A percentile compares a stretch with the other conserved stretches of the same genome.
Conservation (phyloP, 768 basidiomycete species). For the Coprinopsis cinerea region DNA sequence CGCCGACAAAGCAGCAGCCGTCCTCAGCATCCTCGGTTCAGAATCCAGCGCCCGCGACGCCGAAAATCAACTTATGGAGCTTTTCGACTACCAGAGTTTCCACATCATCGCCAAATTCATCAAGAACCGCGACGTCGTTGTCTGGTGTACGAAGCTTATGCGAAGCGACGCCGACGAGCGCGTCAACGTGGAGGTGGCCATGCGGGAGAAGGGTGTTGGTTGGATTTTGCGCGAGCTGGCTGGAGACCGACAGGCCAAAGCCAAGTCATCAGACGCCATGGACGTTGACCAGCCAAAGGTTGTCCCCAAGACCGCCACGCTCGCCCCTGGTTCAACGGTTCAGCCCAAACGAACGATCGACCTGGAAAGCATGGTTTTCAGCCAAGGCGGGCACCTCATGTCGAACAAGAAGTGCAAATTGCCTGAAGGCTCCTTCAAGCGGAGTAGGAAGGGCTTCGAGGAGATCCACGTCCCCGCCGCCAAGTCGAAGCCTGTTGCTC, state of each 20-base stretch:
- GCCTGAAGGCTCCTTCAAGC: slow-evolving; percentile 96
- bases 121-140: slow-evolving; percentile 92
- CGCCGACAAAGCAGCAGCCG: slow-evolving; percentile 81
- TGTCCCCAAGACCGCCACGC: slow-evolving; percentile 79
- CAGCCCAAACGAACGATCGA: slow-evolving; percentile 85
- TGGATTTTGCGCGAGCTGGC: slow-evolving; percentile 91
- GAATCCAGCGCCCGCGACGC: slow-evolving; percentile 15
- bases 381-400: slow-evolving; percentile 95
- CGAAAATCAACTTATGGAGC: slow-evolving; percentile 65
- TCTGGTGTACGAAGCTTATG: slow-evolving; percentile 97
- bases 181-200: slow-evolving; percentile 92
- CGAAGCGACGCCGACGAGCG: slow-evolving; percentile 84
- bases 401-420: slow-evolving; percentile 98
- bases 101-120: slow-evolving; percentile 85
- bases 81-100: slow-evolving; percentile 92
- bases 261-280: slow-evolving; percentile 53
- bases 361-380: slow-evolving; percentile 92
- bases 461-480: slow-evolving; percentile 97
- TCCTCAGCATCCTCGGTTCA: slow-evolving; percentile 41
- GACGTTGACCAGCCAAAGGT: slow-evolving; percentile 60
- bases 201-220: slow-evolving; percentile 94
- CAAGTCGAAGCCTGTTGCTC: slow-evolving; percentile 60
- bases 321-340: slow-evolving; percentile 80
- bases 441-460: slow-evolving; percentile 93
- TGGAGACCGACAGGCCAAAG: slow-evolving; percentile 69